Evolutionary conservation across 371 early-diverging fungal species (phyloP), one percentile per base, ranked within the genome.

Genomic region (Astathelohania contejeani): DNA sequence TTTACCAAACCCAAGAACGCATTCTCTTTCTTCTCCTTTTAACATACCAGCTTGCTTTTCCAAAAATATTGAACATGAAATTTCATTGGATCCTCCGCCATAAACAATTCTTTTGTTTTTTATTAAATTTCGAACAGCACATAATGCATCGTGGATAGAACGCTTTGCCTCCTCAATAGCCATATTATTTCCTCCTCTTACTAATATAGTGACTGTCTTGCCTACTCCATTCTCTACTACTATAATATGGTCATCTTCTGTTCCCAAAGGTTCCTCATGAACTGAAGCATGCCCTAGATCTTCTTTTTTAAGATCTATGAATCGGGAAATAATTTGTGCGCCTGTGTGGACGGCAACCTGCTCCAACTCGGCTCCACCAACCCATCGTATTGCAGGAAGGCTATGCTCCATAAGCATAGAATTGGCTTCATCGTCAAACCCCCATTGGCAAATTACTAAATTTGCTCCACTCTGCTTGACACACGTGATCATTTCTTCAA

Each of bases 351-450:
- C 90, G 38, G 98, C 96, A 64, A 94, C 86, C 65, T 91, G 76
- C 77, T 83, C 74, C 42, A 97, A 84, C 72, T 97, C 97, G 22
- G 93, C 89, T 25, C 97, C 98, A 59, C 98, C 98, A n/a, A 99
- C 97, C 98, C 99, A 97, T 63, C 99, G 80, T 23, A 97, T 89
- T 58, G 96, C 93, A 39, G 98, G 95, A 27, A 99, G 78, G 68
- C 91, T 70, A 77, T 91, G 87, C 75, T 94, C 90, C 77, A 94
- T 75, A 53, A 99, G 77, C 72, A 99, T 76, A 70, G 93, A 93
- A 77, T 95, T 99, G 38, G 97, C 99, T 76, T 99, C 97, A 71
- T 99, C 99, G 76, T 97, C 97, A 71, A 99, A 97, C 59, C 99
- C 99, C 97, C 97, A 97, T 76, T 99, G 97, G 78, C 96, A 97